phyloP scores from a whole-genome alignment of 1,139 yeast genomes.

The Schwanniomyces etchellsii region DNA sequence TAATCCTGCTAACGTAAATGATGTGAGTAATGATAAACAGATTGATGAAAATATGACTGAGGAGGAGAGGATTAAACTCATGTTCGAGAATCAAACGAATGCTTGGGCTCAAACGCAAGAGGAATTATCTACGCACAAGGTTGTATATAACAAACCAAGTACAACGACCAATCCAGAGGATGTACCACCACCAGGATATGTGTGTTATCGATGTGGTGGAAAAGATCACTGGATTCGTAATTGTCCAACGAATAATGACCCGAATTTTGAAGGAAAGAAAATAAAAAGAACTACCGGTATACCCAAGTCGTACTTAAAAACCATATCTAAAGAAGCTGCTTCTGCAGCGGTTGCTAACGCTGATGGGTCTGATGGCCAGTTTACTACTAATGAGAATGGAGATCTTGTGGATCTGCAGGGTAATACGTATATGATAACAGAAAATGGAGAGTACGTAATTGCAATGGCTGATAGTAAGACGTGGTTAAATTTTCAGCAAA shows the following conservation, averaged over 20 bases:
- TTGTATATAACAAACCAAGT: constrained; percentile 50
- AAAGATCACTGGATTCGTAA: constrained; percentile 96
- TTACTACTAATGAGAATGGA: constrained; percentile 39
- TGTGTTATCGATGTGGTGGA: constrained; percentile 94
- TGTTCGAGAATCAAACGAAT: constrained; percentile 89
- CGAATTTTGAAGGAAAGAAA: constrained; percentile 88
- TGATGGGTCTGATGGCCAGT: constrained; percentile 41
- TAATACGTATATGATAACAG: constrained; percentile 77
- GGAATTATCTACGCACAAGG: constrained; percentile 72
- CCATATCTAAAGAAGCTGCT: constrained; percentile 50
- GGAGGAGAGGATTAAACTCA: constrained; percentile 80
- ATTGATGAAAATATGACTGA: constrained; percentile 51
- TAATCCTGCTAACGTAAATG: constrained; percentile 15
- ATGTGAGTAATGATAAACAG: constrained; percentile 13
- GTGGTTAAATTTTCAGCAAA: constrained; percentile 83
- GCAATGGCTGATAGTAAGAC: constrained; percentile 92
- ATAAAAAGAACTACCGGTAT: constrained; percentile 95
- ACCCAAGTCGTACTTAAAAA: constrained; percentile 85
- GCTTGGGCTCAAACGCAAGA: constrained; percentile 96
- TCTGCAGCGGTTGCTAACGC: constrained; percentile 50
- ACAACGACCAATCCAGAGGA: constrained; percentile 46
- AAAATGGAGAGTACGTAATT: constrained; percentile 91
- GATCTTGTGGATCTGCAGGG: constrained; percentile 57
- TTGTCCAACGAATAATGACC: constrained; percentile 92
- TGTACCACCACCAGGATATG: constrained; percentile 91